Conservation (phyloP, 495 filamentous ascomycete species). For the Neurospora sp. region DNA sequence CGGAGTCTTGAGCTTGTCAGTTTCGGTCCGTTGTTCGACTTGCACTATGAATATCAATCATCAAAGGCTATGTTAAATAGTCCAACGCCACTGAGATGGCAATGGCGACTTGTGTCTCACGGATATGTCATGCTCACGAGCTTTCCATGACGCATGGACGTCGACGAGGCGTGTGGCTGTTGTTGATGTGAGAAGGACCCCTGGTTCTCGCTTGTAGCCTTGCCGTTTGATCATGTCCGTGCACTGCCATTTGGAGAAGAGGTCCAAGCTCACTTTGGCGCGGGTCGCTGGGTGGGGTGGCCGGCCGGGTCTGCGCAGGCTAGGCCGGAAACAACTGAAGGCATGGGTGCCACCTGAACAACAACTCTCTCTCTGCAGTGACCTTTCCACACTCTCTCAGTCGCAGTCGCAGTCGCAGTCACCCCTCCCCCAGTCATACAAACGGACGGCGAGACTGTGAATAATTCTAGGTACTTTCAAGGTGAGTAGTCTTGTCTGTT, state of each 20-base stretch:
- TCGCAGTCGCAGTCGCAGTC: neutral
- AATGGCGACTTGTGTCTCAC: neutral
- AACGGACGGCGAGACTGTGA: neutral
- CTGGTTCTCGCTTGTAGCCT: neutral
- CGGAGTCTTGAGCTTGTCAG: neutral
- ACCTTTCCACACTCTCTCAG: neutral
- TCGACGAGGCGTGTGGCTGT: neutral
- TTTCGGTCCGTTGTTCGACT: neutral
- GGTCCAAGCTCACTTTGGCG: neutral
- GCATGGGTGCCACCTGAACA: neutral
- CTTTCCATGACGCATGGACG: neutral
- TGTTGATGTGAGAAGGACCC: neutral
- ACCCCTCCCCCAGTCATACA: neutral
- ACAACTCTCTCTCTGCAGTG: neutral
- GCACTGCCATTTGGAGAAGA: neutral
- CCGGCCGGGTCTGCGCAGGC: neutral
- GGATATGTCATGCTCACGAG: neutral
- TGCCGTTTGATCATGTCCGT: neutral
- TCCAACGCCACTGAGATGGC: neutral
- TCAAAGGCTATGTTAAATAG: neutral
- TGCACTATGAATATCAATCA: neutral
- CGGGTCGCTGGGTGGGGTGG: neutral
- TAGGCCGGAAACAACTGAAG: neutral
- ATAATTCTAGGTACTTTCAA: neutral
- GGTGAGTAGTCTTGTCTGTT: neutral